Conservation (phyloP, 192 early-diverging fungal species). For the Diversispora eburnea region DNA sequence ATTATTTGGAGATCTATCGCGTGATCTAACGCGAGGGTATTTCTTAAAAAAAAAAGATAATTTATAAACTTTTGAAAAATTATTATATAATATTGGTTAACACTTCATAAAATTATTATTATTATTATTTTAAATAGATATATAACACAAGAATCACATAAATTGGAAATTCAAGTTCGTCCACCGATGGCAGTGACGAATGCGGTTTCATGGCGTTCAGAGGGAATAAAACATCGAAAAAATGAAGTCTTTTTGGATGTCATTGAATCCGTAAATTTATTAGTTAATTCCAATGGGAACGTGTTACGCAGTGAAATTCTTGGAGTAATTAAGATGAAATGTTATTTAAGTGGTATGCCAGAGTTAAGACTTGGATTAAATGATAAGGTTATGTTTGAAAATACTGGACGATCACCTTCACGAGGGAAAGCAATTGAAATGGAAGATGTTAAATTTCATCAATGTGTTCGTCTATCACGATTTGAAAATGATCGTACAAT, state of each 20-base stretch:
- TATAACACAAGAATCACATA: constrained; percentile 96
- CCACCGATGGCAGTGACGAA: constrained; percentile 94
- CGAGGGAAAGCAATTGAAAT: constrained; percentile 83
- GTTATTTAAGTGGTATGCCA: constrained; percentile 83
- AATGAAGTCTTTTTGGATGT: constrained; percentile 99
- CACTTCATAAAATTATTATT: background rate
- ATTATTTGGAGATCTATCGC: no score
- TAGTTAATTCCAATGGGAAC: constrained; percentile 70
- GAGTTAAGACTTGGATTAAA: constrained; percentile 82
- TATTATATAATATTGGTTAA: background rate
- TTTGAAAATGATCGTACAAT: constrained; percentile 89
- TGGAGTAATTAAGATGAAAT: constrained; percentile 81
- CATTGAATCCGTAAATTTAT: constrained; percentile 92
- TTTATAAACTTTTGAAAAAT: background rate
- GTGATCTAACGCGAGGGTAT: no score
- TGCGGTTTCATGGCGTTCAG: constrained; percentile 88
- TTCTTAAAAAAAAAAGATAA: no score
- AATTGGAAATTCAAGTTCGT: constrained; percentile 83
- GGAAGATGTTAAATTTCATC: constrained; percentile 90
- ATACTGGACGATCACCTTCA: constrained; percentile 65
- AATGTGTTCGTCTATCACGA: constrained; percentile 82
- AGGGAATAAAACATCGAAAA: constrained; percentile 93
- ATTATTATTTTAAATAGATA: constrained; percentile 50
- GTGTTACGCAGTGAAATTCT: constrained; percentile 66
- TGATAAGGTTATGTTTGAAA: constrained; percentile 93